Evolutionary conservation across 352 stramenopile genomes (phyloP), one percentile per base, ranked within the genome.

Genomic region (Stramenopiles sp.): DNA sequence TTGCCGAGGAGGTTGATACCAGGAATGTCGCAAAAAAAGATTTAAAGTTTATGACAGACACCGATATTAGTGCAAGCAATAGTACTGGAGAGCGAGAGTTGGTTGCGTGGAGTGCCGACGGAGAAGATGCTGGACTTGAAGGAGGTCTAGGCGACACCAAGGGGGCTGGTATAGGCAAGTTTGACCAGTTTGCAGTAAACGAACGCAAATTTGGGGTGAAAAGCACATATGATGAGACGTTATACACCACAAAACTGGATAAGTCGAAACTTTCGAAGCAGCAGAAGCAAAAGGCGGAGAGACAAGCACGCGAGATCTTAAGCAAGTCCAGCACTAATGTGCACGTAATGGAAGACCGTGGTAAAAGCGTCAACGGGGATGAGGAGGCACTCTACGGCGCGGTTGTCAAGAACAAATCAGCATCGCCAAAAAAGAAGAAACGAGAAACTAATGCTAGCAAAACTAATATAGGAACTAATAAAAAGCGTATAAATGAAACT

Each of bases 161-260:
- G n/a, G n/a, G n/a, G n/a, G n/a, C n/a, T n/a, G 7, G 84, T 82
- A 44, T 82, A 76, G 30, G 91, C 89, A 39, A 85, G 29, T 98
- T 94, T 94, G 95, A 98, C 89, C 95, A 98, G 87, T 98, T 98
- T 83, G 90, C 96, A 82, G 93, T 92, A 1, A 98, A 98, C 85
- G 88, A 97, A 84, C 92, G 96, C 84, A 88, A 96, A 39, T 98
- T 98, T 85, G 94, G 95, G 84, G 94, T 98, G 76, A 92, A 93
- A 75, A 94, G 92, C 44, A 91, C 88, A 7, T 99, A 93, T 83
- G 95, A 99, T 85, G 95, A 99, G 85, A 98, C 96, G 88, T 85
- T 98, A 44, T 99, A 99, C 89, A 99, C 95, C 0, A 99, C 95
- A 25, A 91, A 92, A 85, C 88, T 99, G 30, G 93, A 99, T 86